Percentiles rank a stretch among this genome's conserved stretches.
phyloP scores from a whole-genome alignment of 2,329 filamentous ascomycete genomes.

The Lachnellula subtilissima region DNA sequence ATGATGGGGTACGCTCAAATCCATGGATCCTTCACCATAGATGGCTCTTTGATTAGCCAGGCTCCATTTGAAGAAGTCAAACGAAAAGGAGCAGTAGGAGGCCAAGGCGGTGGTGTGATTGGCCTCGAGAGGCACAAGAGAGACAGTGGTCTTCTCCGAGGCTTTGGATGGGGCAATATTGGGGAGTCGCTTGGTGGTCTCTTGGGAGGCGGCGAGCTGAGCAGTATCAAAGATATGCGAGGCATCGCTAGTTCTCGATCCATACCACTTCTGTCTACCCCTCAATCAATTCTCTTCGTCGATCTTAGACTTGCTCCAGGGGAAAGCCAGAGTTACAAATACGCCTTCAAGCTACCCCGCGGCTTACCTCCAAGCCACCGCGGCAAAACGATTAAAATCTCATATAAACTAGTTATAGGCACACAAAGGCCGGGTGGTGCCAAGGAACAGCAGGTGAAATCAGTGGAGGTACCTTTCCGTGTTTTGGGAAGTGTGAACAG shows the following conservation, averaged over 20 bases:
- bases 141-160: conserved; percentile 73
- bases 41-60: conserved; percentile 86
- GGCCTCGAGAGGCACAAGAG: conserved; percentile 69
- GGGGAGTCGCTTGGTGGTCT: conserved; percentile 84
- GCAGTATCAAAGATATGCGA: conserved; percentile 93
- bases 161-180: conserved; percentile 83
- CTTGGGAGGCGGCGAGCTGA: conserved; percentile 79
- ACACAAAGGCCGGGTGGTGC: conserved; percentile 78
- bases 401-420: conserved; percentile 85
- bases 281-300: conserved; percentile 93
- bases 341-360: conserved; percentile 77
- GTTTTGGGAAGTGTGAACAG: conserved; percentile 90
- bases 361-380: conserved; percentile 88
- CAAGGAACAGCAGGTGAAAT: conserved; percentile 77
- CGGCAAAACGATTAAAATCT: conserved; percentile 89
- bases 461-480: conserved; percentile 89
- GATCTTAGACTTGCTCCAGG: conserved; percentile 83
- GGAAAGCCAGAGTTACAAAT: conserved; percentile 82
- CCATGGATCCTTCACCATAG: conserved; percentile 84
- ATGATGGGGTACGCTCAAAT: conserved; percentile 99
- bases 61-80: conserved; percentile 94
- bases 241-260: conserved; percentile 79
- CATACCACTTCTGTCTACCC: conserved; percentile 87
- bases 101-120: conserved; percentile 81
- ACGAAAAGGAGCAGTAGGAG: conserved; percentile 82